phyloP scores from a whole-genome alignment of 192 early-diverging fungal genomes.

The Backusella mclennaniae region DNA sequence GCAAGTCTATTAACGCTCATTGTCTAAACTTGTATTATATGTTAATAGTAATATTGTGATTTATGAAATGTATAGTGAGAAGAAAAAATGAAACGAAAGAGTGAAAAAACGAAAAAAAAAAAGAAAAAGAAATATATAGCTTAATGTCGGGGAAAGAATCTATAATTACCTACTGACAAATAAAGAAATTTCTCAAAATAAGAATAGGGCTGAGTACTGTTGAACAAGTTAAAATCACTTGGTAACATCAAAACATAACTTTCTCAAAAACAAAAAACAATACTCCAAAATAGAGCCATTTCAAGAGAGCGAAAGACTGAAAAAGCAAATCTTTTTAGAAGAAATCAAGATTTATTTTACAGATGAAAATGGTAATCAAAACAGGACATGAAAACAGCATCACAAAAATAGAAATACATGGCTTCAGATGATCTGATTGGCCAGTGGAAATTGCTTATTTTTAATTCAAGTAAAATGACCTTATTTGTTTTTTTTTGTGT shows the following conservation, averaged over 20 bases:
- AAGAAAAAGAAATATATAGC: slow-evolving; percentile 8
- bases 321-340: not conserved
- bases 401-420: not conserved
- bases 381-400: not conserved
- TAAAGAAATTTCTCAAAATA: not conserved
- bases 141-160: slow-evolving; percentile 3
- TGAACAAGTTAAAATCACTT: not conserved
- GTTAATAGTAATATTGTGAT: not conserved
- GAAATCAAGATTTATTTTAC: no score
- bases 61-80: not conserved
- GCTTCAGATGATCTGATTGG: not conserved
- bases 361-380: no score
- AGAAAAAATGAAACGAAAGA: slow-evolving; percentile 2
- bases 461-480: not conserved
- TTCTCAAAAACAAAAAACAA: not conserved
- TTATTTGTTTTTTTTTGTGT: no score
- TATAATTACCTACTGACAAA: slow-evolving; percentile 5
- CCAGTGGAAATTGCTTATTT: not conserved
- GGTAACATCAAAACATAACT: not conserved
- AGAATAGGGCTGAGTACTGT: slow-evolving; percentile 1
- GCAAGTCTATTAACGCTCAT: slow-evolving; percentile 31
- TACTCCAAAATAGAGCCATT: not conserved
- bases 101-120: not conserved
- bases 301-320: not conserved
- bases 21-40: not conserved